Conservation (phyloP, 768 basidiomycete genomes). For the Imleria badia region DNA sequence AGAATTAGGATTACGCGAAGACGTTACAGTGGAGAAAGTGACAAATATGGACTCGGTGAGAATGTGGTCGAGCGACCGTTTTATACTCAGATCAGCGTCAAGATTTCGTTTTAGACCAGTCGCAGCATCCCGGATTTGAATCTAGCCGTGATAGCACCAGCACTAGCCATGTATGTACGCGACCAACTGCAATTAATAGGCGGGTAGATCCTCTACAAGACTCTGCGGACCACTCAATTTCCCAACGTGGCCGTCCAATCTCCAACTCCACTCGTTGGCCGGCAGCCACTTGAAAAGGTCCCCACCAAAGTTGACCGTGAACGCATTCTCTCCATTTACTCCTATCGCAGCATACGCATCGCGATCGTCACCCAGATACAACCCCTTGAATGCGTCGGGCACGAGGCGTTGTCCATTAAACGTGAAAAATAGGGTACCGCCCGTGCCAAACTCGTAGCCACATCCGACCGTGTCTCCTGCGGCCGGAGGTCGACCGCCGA, state of each 20-base stretch:
- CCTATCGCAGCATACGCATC: slow-evolving; percentile 71
- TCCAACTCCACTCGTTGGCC: slow-evolving; percentile 67
- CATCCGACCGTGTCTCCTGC: slow-evolving; percentile 59
- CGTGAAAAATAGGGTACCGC: slow-evolving; percentile 49
- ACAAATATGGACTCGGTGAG: no score
- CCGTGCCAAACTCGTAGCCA: slow-evolving; percentile 57
- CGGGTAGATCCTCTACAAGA: slow-evolving; percentile 44
- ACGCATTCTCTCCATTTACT: slow-evolving; percentile 43
- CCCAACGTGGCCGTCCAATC: slow-evolving; percentile 62
- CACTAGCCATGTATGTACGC: no score
- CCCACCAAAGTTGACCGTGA: slow-evolving; percentile 61
- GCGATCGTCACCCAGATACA: slow-evolving; percentile 47
- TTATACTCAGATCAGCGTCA: background rate
- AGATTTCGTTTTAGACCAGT: slow-evolving; percentile 6
- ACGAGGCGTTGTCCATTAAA: slow-evolving; percentile 54
- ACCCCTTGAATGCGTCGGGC: slow-evolving; percentile 46
- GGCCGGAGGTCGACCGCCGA: slow-evolving; percentile 33
- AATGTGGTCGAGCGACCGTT: background rate
- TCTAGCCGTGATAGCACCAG: no score
- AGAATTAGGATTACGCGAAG: slow-evolving; percentile 11
- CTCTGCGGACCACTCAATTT: slow-evolving; percentile 30
- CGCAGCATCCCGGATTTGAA: no score
- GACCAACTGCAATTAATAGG: no score
- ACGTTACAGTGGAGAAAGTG: slow-evolving; percentile 1
- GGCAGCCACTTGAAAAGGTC: slow-evolving; percentile 60